These are phyloP conservation scores for Talaromyces amestolkiae DNA, from an alignment of 2,329 filamentous ascomycete genomes.

Conservation along the genomic window DNA sequence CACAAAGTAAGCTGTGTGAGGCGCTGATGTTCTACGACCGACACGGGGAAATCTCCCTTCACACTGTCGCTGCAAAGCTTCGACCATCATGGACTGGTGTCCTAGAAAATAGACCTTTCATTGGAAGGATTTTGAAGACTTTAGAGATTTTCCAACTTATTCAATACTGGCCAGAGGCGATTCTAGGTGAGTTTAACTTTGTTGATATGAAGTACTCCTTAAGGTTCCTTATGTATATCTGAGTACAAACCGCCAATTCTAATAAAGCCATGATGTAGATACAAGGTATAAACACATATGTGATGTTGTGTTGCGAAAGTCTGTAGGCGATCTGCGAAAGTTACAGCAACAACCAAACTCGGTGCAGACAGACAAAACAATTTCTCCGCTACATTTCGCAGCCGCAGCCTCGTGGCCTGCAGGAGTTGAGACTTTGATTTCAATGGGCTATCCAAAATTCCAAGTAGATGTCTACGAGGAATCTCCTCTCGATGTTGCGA, in stretches of 20 bases:
- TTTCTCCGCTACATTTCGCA: not conserved
- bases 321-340: not conserved
- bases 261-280: not conserved
- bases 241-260: not conserved
- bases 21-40: too few species aligned
- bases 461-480: not conserved
- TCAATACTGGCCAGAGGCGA: not conserved
- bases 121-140: accelerated
- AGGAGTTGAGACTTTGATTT: not conserved
- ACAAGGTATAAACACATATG: not conserved
- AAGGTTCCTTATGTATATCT: too few species aligned
- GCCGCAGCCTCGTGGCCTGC: not conserved
- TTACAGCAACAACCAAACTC: not conserved
- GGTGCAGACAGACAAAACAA: not conserved
- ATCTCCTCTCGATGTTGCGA: not conserved
- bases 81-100: not conserved
- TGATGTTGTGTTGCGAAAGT: not conserved
- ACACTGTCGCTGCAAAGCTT: not conserved
- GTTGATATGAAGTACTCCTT: not conserved
- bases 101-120: not conserved
- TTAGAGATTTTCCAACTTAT: not conserved
- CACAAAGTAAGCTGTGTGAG: not conserved
- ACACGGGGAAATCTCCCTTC: too few species aligned
- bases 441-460: not conserved
- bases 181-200: not conserved